Conservation (phyloP, 2,329 filamentous ascomycete genomes). For the Penicillium polonicum region DNA sequence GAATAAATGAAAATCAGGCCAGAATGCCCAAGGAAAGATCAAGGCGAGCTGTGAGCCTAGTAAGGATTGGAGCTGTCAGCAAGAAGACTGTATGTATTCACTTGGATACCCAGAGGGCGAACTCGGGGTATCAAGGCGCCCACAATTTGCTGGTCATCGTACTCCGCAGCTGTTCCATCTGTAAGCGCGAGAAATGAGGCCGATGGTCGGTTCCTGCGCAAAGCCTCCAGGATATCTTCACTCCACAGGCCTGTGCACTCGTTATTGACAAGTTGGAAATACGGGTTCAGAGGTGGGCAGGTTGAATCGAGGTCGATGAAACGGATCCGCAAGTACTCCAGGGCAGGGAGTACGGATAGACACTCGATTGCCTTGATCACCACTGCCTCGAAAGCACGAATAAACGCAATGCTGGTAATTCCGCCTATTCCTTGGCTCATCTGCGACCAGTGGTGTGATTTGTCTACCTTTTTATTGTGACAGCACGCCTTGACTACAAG, state of each 20-base stretch:
- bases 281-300: slow-evolving; percentile 69
- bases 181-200: slow-evolving; percentile 61
- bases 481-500: slow-evolving; percentile 75
- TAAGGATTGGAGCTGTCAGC: neutral
- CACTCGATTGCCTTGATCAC: slow-evolving; percentile 64
- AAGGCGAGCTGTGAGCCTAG: neutral
- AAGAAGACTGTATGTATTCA: neutral
- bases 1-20: neutral
- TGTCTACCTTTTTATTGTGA: slow-evolving; percentile 39
- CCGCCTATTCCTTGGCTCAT: slow-evolving; percentile 47
- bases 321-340: slow-evolving; percentile 67
- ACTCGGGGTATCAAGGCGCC: neutral
- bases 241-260: slow-evolving; percentile 71
- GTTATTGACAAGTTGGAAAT: slow-evolving; percentile 63
- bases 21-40: neutral
- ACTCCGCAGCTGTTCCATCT: slow-evolving; percentile 52
- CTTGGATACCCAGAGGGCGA: slow-evolving; percentile 3
- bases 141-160: neutral
- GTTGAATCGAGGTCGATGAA: slow-evolving; percentile 74
- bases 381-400: slow-evolving; percentile 67
- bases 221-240: slow-evolving; percentile 61
- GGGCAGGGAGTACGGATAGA: slow-evolving; percentile 57
- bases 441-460: neutral
- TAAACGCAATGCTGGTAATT: slow-evolving; percentile 70
- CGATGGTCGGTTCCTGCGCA: slow-evolving; percentile 59